phyloP scores from a whole-genome alignment of 2,329 filamentous ascomycete species.

The Exutisphaerella laricina region DNA sequence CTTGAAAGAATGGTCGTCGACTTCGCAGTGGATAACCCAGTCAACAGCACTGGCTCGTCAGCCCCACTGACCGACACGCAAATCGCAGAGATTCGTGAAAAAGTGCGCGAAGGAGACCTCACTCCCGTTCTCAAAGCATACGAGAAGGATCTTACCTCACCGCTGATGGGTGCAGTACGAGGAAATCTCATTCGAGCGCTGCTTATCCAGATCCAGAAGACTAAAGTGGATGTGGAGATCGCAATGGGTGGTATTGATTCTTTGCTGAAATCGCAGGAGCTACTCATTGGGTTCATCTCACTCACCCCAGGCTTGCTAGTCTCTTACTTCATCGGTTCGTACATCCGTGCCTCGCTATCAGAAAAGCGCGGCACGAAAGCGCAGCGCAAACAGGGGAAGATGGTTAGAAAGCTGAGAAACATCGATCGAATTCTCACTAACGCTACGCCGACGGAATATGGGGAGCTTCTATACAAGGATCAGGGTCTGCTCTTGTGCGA shows the following conservation, averaged over 20 bases:
- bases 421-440: conserved; percentile 63
- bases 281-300: conserved; percentile 96
- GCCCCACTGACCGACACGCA: conserved; percentile 57
- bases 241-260: conserved; percentile 94
- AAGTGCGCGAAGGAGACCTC: conserved; percentile 85
- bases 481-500: conserved; percentile 87
- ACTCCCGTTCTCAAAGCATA: conserved; percentile 88
- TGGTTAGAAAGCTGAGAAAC: conserved; percentile 74
- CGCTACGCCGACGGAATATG: conserved; percentile 59
- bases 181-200: conserved; percentile 87
- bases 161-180: conserved; percentile 73
- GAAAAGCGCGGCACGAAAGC: conserved; percentile 63
- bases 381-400: conserved; percentile 61
- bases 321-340: conserved; percentile 66
- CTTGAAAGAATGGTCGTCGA: conserved; percentile 98
- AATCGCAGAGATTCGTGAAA: conserved; percentile 66
- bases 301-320: conserved; percentile 91
- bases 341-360: conserved; percentile 64
- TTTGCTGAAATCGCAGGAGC: conserved; percentile 88
- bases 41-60: conserved; percentile 46
- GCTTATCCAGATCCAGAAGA: conserved; percentile 96
- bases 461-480: conserved; percentile 81
- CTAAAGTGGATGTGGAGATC: conserved; percentile 95
- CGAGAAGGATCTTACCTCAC: conserved; percentile 77
- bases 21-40: conserved; percentile 79